Percentiles rank a stretch among this genome's conserved stretches.
These are phyloP conservation scores for Platismatia glauca DNA, from an alignment of 495 filamentous ascomycete species.

Conservation along the genomic window DNA sequence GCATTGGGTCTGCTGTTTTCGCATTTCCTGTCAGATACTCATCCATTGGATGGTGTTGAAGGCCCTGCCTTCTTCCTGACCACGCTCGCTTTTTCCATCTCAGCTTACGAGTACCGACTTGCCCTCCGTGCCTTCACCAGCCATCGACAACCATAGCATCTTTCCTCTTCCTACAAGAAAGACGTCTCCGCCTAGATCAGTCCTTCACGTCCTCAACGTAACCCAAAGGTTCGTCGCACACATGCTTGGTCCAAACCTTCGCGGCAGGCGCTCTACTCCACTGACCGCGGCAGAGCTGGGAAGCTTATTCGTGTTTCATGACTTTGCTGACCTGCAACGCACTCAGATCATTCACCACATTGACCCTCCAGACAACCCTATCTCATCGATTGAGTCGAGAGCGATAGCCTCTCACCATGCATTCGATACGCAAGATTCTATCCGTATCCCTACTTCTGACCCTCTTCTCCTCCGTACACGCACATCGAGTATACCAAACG, in stretches of 20 bases:
- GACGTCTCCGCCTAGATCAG: background rate
- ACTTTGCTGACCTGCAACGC: conserved; percentile 2
- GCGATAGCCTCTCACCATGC: conserved; percentile 13
- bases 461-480: conserved; percentile 7
- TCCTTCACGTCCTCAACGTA: background rate
- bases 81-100: background rate
- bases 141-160: background rate
- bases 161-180: background rate
- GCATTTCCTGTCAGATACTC: background rate
- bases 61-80: background rate
- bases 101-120: background rate
- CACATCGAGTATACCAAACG: background rate
- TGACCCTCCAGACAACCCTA: background rate
- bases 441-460: conserved; percentile 12
- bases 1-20: background rate
- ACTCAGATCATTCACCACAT: background rate
- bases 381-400: conserved; percentile 1
- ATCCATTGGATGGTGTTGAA: background rate
- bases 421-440: conserved; percentile 16
- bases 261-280: background rate
- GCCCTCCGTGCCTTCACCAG: background rate
- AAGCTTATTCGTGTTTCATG: background rate
- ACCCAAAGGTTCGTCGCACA: background rate
- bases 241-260: background rate
- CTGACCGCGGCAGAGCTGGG: background rate